These are phyloP conservation scores for Cytospora paraplurivora DNA, from an alignment of 2,329 filamentous ascomycete species.

Conservation along the genomic window DNA sequence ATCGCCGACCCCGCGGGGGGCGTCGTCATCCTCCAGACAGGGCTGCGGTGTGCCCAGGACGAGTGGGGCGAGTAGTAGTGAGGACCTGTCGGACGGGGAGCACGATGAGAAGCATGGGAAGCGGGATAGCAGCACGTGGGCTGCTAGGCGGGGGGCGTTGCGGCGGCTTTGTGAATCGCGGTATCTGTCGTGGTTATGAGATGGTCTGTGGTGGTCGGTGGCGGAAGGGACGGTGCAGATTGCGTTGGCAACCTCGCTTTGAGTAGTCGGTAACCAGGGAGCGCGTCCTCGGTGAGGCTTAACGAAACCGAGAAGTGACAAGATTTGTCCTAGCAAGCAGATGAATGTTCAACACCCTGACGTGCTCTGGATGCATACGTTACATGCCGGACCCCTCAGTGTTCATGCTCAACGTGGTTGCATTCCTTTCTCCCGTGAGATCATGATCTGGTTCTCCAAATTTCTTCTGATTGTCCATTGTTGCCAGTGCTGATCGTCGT, in stretches of 20 bases:
- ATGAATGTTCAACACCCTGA: too few species aligned
- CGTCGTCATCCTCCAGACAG: neutral
- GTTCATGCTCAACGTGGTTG: too few species aligned
- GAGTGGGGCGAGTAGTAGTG: conserved; percentile 11
- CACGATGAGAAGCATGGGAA: conserved; percentile 16
- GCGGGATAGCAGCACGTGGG: conserved; percentile 29
- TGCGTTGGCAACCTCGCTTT: neutral
- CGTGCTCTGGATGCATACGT: too few species aligned
- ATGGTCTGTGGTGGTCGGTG: neutral
- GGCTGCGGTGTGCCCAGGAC: conserved; percentile 1
- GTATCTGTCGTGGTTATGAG: conserved; percentile 42
- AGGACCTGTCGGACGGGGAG: conserved; percentile 12
- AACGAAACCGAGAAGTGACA: too few species aligned
- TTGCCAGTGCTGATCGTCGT: too few species aligned
- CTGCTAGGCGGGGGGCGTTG: conserved; percentile 37
- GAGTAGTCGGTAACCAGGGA: too few species aligned
- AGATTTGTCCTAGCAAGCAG: too few species aligned
- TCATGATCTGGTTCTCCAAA: too few species aligned
- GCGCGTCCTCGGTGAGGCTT: too few species aligned
- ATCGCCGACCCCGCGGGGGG: conserved; percentile 5
- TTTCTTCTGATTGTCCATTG: too few species aligned
- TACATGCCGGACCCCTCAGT: too few species aligned
- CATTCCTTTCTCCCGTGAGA: too few species aligned
- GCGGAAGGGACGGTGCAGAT: neutral
- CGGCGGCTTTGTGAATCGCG: conserved; percentile 38